Base-by-base conservation (phyloP, 495 filamentous ascomycete species). In the Talaromyces thailandensis region DNA sequence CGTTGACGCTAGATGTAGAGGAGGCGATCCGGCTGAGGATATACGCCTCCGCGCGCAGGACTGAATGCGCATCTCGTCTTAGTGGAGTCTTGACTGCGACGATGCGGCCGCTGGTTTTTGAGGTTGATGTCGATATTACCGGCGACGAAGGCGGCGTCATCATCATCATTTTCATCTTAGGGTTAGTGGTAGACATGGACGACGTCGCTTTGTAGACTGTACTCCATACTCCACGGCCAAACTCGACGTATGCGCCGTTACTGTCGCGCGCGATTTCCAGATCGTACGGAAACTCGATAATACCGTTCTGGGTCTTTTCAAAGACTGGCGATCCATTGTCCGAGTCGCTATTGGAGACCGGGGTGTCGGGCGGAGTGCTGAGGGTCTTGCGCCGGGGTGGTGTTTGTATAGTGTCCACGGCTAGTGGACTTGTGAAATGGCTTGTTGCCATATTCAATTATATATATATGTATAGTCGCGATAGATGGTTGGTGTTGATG, bases 191-290 rank as follows among this genome's bases (percentile, higher is more conserved):
- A 31, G 64, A 23, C 23, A 65, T 63, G 45, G 66, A 61, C 25
- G 69, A 69, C 16, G 70, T 63, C n/a, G 70, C 84, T 58, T 76
- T 78, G 69, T 83, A 85, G 11, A 88, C 85, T 14, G 76, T 78
- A 66, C 85, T 88, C 84, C 85, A 87, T 6, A 76, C 76, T 9
- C 85, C 85, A 52, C 71, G 76, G 31, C 85, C 85, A 37, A 82
- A 81, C 64, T 81, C 77, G 16, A 75, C n/a, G 0, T 64, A 70
- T 21, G 64, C 67, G 5, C 70, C 69, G 21, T 64, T 58, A 9
- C 31, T 50, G 60, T 76, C 73, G 56, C 62, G 64, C 23, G 69
- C 69, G 28, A 74, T 69, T 59, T 80, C 70, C 6, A 80, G 60
- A 18, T 73, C 69, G 18, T 75, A 72, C 6, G 67, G 60, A 56